Evolutionary conservation across 2,329 filamentous ascomycete genomes (phyloP), one percentile per base, ranked within the genome.

Genomic region (Trichoderma hamatum): DNA sequence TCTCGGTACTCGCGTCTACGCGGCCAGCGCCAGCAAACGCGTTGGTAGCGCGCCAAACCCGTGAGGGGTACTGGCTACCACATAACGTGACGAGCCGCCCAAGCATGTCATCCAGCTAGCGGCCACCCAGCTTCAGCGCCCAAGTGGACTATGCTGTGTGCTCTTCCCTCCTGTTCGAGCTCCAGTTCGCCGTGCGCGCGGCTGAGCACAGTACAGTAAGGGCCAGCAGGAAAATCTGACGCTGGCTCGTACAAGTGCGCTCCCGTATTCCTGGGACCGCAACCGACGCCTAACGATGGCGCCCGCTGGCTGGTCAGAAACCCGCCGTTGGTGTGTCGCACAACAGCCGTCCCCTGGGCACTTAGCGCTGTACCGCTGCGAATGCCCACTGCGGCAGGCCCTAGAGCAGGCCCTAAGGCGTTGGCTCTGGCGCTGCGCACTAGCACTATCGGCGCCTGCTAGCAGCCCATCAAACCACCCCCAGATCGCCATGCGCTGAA

Each of bases 271-370:
- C 62, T 66, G 56, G 46, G 68, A 68, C 64, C 64, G 65, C 65
- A 55, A 55, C n/a, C 24, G 24, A 21, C 36, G 52, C 28, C 63
- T 62, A 67, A 49, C 68, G 64, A 63, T 28, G 55, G 36, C 68
- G 55, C 55, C 52, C 36, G 54, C 54, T 49, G 52, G 59, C 30
- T 34, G 43, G 56, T 34, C 21, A 39, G 52, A 65, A 69, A 64
- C 39, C 51, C 59, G 60, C 67, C 30, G 28, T 21, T 69, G 67
- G 67, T 69, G 67, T 69, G 67, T 64, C 52, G 60, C 67, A 63
- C 67, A 69, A 69, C 51, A 52, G 54, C 67, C 64, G 64, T 46
- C 55, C 46, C 54, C 54, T 56, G 54, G 54, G 28, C 26, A 19
- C 32, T 26, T 58, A 58, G 55, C 55, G 21, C 30, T 24, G 49